phyloP scores from a whole-genome alignment of 2,329 filamentous ascomycete genomes.

The Rutstroemia sydowiana region DNA sequence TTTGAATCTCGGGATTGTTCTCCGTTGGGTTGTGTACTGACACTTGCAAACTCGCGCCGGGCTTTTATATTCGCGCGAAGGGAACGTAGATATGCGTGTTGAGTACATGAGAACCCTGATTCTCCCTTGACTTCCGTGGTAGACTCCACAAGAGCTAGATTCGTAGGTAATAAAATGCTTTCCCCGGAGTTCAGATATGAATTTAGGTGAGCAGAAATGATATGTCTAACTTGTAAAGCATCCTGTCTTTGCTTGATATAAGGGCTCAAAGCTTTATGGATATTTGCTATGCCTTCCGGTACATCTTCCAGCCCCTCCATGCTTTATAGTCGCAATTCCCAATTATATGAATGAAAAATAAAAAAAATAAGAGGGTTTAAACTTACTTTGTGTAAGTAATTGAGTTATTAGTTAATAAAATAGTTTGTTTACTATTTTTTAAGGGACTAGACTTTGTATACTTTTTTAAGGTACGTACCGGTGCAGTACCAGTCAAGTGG shows the following conservation, averaged over 20 bases:
- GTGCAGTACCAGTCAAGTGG: too few species aligned
- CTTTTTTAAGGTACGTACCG: too few species aligned
- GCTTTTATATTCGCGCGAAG: conserved; percentile 46
- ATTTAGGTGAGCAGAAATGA: conserved; percentile 47
- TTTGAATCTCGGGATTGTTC: conserved; percentile 10
- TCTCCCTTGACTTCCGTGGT: conserved; percentile 32
- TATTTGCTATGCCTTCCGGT: conserved; percentile 33
- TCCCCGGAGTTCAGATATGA: conserved; percentile 34
- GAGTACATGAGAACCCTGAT: conserved; percentile 37
- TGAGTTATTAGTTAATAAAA: too few species aligned
- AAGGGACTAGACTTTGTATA: too few species aligned
- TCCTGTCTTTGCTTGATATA: conserved; percentile 53
- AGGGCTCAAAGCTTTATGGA: conserved; percentile 41
- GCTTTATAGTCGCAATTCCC: background rate
- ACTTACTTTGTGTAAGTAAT: too few species aligned
- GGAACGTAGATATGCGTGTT: conserved; percentile 49
- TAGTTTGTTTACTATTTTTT: too few species aligned
- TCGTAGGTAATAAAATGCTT: conserved; percentile 30
- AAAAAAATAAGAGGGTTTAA: too few species aligned
- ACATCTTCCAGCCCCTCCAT: conserved; percentile 20
- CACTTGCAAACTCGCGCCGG: conserved; percentile 36
- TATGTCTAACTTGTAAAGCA: conserved; percentile 46
- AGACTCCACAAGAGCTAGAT: conserved; percentile 41
- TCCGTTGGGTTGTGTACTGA: conserved; percentile 20
- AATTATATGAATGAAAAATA: background rate